Evolutionary conservation across 1,284 basidiomycete genomes (phyloP).

Genomic region (Ustilago crameri): DNA sequence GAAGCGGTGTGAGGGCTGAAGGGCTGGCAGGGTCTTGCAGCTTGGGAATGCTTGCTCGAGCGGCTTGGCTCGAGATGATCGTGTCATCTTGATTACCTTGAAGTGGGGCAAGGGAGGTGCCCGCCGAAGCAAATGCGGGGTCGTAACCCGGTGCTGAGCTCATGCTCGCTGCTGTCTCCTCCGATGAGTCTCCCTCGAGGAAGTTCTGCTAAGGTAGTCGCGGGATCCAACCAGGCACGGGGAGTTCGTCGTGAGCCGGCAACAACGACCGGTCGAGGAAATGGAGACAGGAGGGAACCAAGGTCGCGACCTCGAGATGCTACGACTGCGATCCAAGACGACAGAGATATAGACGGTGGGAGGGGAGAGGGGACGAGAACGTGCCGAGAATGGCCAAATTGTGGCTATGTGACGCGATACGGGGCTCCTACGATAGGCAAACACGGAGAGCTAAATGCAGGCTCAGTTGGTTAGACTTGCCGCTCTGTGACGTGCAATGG

Average conservation of each 20-base stretch:
- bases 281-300: too few species aligned
- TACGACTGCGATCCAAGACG: too few species aligned
- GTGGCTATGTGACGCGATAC: neutral
- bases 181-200: neutral
- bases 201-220: neutral
- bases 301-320: too few species aligned
- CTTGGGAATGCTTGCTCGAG: slow-evolving; percentile 34
- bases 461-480: too few species aligned
- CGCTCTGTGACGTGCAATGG: neutral
- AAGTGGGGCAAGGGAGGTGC: slow-evolving; percentile 37
- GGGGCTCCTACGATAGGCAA: neutral
- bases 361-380: too few species aligned
- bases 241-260: too few species aligned
- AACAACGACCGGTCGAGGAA: too few species aligned
- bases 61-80: slow-evolving; percentile 32
- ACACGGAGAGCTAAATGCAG: neutral
- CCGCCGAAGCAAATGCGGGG: slow-evolving; percentile 48
- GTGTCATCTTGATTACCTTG: slow-evolving; percentile 14
- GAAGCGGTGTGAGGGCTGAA: slow-evolving; percentile 77
- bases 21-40: slow-evolving; percentile 37
- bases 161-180: slow-evolving; percentile 7
- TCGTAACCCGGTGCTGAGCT: slow-evolving; percentile 26
- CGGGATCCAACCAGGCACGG: too few species aligned
- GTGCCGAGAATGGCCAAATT: too few species aligned
- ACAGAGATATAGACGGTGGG: too few species aligned